These are phyloP conservation scores for Metschnikowia vanudenii DNA, from an alignment of 805 yeast genomes.

Conservation along the genomic window DNA sequence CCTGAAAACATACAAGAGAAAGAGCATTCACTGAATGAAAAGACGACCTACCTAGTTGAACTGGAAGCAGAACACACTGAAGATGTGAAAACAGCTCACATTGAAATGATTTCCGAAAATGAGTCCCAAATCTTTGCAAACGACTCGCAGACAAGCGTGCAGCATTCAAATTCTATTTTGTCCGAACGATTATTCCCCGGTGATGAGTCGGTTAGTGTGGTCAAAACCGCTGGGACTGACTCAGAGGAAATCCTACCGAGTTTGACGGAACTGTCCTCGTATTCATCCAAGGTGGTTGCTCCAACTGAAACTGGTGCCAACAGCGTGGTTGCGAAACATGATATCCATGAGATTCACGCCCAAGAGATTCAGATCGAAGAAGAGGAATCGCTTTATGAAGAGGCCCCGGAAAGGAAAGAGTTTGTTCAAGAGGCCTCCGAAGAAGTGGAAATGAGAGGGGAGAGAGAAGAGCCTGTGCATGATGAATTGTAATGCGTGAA, in stretches of 20 bases:
- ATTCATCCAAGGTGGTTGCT: not conserved
- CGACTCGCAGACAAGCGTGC: too few relatives aligned
- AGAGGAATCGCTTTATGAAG: not conserved
- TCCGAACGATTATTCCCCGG: not conserved
- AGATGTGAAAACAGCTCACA: too few relatives aligned
- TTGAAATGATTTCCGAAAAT: too few relatives aligned
- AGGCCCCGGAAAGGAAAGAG: conserved; percentile 11
- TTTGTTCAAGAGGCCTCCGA: conserved; percentile 14
- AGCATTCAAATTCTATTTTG: not conserved
- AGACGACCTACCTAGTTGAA: too few relatives aligned
- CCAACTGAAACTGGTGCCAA: not conserved
- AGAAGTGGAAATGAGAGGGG: conserved; percentile 5
- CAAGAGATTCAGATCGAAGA: not conserved
- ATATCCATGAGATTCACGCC: not conserved
- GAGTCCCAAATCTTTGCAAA: not conserved
- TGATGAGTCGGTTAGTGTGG: not conserved
- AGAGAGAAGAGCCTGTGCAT: conserved; percentile 4
- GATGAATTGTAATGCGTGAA: conserved; percentile 4
- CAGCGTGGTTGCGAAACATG: not conserved
- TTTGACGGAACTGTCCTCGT: not conserved
- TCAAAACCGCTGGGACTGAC: not conserved
- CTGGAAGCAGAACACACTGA: too few relatives aligned
- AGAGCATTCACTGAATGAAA: not conserved
- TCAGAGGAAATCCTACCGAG: not conserved
- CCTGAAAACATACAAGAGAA: not conserved